Conservation (phyloP, 306 rosid species). For the Casuarina glauca region DNA sequence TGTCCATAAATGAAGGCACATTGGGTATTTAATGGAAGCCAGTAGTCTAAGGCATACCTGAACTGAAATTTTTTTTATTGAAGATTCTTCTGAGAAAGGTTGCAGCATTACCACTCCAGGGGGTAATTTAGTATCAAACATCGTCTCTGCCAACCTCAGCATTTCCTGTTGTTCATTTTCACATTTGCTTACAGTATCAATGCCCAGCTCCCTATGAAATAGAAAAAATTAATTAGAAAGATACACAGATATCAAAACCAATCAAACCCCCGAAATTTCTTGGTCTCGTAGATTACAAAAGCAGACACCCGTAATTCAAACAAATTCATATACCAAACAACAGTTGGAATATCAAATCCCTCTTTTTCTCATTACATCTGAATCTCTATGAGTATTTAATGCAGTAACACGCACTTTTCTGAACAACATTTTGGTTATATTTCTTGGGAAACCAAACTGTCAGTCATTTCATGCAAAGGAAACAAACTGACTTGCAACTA, state of each 20-base stretch:
- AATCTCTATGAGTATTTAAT: background rate
- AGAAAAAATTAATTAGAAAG: constrained; percentile 19
- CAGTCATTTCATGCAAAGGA: constrained; percentile 3
- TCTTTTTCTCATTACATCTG: background rate
- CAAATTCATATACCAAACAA: background rate
- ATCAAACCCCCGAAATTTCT: background rate
- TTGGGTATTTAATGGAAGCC: constrained; percentile 6
- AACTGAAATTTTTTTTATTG: constrained; percentile 84
- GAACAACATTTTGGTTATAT: background rate
- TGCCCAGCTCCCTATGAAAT: constrained; percentile 80
- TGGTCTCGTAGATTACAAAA: background rate
- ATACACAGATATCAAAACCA: constrained; percentile 9
- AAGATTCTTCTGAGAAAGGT: constrained; percentile 89
- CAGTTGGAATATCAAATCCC: background rate
- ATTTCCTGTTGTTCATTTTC: constrained; percentile 73
- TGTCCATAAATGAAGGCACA: constrained; percentile 1
- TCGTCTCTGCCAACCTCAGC: constrained; percentile 69
- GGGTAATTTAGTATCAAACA: constrained; percentile 96
- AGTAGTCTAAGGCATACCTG: constrained; percentile 42
- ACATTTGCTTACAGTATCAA: constrained; percentile 67
- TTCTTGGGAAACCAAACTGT: background rate
- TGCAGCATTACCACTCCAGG: constrained; percentile 87
- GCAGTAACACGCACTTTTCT: constrained; percentile 8
- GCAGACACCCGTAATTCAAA: constrained; percentile 13
- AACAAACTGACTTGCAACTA: constrained; percentile 7